These are phyloP conservation scores for Porogramme epimiltina DNA, from an alignment of 1,284 basidiomycete species.

Conservation along the genomic window DNA sequence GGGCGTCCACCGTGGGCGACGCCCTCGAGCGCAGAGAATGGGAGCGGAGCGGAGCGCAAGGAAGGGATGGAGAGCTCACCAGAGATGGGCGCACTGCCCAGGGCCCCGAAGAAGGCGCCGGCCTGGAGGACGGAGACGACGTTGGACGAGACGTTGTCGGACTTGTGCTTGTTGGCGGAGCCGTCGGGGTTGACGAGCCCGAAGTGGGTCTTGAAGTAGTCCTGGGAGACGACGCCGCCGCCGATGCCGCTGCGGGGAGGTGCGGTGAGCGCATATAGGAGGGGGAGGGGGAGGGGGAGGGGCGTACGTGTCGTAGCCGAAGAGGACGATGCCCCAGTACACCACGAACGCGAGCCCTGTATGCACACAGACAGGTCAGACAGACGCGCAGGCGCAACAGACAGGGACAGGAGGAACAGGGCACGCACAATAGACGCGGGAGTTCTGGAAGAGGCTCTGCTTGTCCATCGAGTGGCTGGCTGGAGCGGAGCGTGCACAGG, in stretches of 20 bases:
- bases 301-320: constrained; percentile 71
- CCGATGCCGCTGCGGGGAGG: constrained; percentile 46
- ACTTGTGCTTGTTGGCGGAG: constrained; percentile 33
- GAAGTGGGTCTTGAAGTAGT: constrained; percentile 65
- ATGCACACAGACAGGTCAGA: constrained; percentile 4
- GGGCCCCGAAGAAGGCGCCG: constrained; percentile 80
- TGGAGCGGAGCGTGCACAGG: no score
- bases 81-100: constrained; percentile 65
- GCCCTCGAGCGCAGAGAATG: no score
- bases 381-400: background rate
- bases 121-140: constrained; percentile 80
- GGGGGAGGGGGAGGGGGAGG: background rate
- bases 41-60: background rate
- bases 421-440: constrained; percentile 58
- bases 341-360: constrained; percentile 70
- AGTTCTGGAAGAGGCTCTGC: constrained; percentile 45
- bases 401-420: background rate
- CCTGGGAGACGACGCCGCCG: constrained; percentile 66
- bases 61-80: constrained; percentile 34
- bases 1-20: no score
- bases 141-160: constrained; percentile 57
- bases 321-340: constrained; percentile 80
- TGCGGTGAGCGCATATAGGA: constrained; percentile 1
- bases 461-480: constrained; percentile 14
- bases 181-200: constrained; percentile 50